These are phyloP conservation scores for Amanita pseudoporphyria DNA, from an alignment of 768 basidiomycete species.

Conservation along the genomic window DNA sequence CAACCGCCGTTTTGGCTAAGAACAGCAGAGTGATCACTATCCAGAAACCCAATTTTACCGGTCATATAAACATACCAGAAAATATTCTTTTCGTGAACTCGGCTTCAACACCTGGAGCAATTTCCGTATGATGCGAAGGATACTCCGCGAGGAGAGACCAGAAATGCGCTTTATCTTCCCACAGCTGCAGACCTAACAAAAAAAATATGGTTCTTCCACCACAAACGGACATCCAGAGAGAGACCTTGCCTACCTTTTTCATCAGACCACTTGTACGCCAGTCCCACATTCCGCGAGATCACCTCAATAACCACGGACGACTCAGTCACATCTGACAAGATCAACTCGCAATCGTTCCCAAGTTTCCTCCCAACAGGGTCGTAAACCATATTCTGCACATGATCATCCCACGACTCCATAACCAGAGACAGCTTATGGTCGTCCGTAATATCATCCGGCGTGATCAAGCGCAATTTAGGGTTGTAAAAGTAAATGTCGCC, in stretches of 20 bases:
- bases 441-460: constrained; percentile 29
- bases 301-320: constrained; percentile 26
- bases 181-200: constrained; percentile 18
- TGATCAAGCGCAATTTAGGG: constrained; percentile 23
- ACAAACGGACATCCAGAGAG: not conserved
- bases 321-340: constrained; percentile 27
- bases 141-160: constrained; percentile 35
- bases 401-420: constrained; percentile 26
- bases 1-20: constrained; percentile 21
- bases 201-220: not conserved
- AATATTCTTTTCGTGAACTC: constrained; percentile 24
- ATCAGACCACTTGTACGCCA: constrained; percentile 28
- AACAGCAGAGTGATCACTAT: constrained; percentile 4
- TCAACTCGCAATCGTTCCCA: constrained; percentile 30
- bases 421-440: constrained; percentile 22
- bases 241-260: constrained; percentile 19
- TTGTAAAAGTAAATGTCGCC: constrained; percentile 37
- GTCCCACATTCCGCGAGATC: constrained; percentile 23
- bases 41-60: not conserved
- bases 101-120: constrained; percentile 25
- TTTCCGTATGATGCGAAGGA: constrained; percentile 28
- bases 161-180: constrained; percentile 23
- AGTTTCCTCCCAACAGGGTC: constrained; percentile 20
- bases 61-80: constrained; percentile 20
- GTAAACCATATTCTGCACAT: constrained; percentile 23